A percentile compares a stretch with the other conserved stretches of the same genome.
Conservation (phyloP, 805 yeast genomes). For the Wickerhamiella sergipiensis region DNA sequence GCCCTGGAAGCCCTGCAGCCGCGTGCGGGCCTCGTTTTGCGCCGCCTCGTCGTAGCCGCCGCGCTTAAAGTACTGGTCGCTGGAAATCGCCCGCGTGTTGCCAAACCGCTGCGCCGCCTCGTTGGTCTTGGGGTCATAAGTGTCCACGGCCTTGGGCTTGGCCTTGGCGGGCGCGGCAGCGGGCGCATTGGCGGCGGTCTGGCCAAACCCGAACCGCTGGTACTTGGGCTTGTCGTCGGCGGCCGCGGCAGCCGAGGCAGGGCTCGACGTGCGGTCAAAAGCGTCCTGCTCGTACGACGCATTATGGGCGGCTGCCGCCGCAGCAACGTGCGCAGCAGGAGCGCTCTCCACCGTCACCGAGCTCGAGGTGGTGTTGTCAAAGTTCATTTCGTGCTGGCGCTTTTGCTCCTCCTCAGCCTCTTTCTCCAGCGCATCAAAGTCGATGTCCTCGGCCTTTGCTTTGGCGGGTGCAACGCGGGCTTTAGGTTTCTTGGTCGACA, state of each 20-base stretch:
- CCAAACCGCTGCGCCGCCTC: conserved; percentile 50
- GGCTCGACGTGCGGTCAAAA: not conserved
- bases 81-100: conserved; percentile 82
- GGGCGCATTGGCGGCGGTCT: conserved; percentile 17
- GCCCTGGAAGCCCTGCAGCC: conserved; percentile 67
- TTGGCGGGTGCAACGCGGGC: conserved; percentile 18
- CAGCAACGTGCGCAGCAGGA: not conserved
- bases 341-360: not conserved
- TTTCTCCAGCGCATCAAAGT: conserved; percentile 54
- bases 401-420: conserved; percentile 76
- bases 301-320: not conserved
- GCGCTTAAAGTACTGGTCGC: conserved; percentile 88
- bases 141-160: conserved; percentile 35
- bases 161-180: conserved; percentile 11
- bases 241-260: not conserved
- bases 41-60: conserved; percentile 68
- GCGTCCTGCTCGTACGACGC: not conserved
- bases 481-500: conserved; percentile 22
- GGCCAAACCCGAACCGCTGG: conserved; percentile 18
- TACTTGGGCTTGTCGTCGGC: conserved; percentile 9
- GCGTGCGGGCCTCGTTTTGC: conserved; percentile 66
- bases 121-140: conserved; percentile 17
- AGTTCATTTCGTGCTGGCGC: conserved; percentile 25
- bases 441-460: conserved; percentile 32
- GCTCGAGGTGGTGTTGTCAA: conserved; percentile 4